Conservation (phyloP, 2,329 filamentous ascomycete genomes). For the Gaeumannomyces tritici region DNA sequence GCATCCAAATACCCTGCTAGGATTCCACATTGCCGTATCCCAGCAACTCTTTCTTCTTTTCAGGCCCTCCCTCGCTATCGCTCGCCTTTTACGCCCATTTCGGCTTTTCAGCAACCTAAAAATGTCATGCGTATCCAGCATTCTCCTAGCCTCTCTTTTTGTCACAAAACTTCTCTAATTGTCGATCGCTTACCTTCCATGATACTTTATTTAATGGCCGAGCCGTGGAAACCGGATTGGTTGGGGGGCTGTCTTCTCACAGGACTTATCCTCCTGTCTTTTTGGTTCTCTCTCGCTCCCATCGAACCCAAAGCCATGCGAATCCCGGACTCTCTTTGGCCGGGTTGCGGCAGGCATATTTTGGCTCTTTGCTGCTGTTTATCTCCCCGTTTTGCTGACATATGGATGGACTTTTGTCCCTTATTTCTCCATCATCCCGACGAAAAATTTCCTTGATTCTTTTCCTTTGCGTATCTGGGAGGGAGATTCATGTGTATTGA, state of each 20-base stretch:
- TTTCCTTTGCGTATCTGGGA: neutral
- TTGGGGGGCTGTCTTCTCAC: neutral
- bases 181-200: neutral
- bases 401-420: neutral
- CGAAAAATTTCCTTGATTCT: neutral
- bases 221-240: too few relatives aligned
- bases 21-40: neutral
- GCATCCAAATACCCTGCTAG: neutral
- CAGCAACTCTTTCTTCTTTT: neutral
- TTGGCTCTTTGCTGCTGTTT: neutral
- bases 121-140: neutral
- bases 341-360: too few relatives aligned
- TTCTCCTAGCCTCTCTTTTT: neutral
- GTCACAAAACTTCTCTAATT: neutral
- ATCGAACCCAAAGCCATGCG: too few relatives aligned
- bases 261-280: too few relatives aligned
- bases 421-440: neutral
- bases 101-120: neutral
- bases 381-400: neutral
- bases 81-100: neutral
- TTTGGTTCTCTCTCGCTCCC: too few relatives aligned
- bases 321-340: too few relatives aligned
- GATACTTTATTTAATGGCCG: neutral
- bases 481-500: neutral
- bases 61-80: neutral